phyloP scores from a whole-genome alignment of 2,329 filamentous ascomycete species.

The Verticillium klebahnii region DNA sequence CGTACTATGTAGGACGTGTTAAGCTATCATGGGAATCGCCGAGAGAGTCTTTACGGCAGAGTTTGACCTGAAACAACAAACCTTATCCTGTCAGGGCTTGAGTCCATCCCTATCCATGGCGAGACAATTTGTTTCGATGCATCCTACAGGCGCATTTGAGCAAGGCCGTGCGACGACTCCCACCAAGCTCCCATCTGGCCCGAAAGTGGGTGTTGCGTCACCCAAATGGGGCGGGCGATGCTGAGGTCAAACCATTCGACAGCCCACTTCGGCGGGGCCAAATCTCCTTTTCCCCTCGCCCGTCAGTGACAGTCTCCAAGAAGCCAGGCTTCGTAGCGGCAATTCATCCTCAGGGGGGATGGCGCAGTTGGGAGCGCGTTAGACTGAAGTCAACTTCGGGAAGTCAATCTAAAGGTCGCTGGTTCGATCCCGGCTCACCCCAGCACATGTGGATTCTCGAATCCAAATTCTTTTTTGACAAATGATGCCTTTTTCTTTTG shows the following conservation, averaged over 20 bases:
- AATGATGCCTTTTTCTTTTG: not conserved
- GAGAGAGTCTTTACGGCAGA: too few species aligned
- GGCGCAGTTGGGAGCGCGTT: not conserved
- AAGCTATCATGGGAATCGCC: too few species aligned
- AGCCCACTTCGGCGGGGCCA: not conserved
- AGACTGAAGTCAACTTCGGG: not conserved
- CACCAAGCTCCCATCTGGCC: too few species aligned
- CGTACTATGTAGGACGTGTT: too few species aligned
- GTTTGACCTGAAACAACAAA: too few species aligned
- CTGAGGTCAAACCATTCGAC: not conserved
- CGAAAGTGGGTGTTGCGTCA: not conserved
- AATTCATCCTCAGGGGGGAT: not conserved
- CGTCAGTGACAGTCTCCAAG: not conserved
- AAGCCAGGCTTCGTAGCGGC: not conserved
- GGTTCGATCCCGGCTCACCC: not conserved
- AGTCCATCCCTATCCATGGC: too few species aligned
- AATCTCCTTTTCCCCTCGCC: not conserved
- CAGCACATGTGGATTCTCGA: not conserved
- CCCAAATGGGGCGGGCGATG: not conserved
- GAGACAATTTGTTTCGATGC: too few species aligned
- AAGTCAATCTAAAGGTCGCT: not conserved
- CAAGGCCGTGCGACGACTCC: too few species aligned
- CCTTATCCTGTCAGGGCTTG: too few species aligned
- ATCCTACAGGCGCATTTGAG: too few species aligned
- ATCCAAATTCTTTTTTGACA: not conserved